Evolutionary conservation across 2,329 filamentous ascomycete genomes (phyloP).

Genomic region (Calonectria multiphialidica): DNA sequence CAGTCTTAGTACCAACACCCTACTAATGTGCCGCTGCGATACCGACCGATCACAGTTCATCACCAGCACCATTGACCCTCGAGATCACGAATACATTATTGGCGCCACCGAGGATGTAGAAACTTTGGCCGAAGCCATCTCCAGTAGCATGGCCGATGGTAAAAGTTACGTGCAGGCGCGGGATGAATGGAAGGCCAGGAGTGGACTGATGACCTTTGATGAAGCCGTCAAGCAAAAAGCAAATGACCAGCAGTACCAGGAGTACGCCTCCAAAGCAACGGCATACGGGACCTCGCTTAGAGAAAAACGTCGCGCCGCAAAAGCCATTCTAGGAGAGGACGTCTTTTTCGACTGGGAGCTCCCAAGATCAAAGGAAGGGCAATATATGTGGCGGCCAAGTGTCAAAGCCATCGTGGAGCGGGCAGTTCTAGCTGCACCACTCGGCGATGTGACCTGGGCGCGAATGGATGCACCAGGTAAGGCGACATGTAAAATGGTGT

Average conservation of each 20-base stretch:
- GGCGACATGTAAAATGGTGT: background rate
- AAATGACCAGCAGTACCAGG: conserved; percentile 39
- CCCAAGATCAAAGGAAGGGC: conserved; percentile 47
- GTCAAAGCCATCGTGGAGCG: conserved; percentile 49
- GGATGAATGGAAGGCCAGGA: conserved; percentile 46
- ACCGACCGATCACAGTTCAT: conserved; percentile 53
- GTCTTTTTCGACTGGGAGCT: conserved; percentile 51
- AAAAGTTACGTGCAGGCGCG: conserved; percentile 43
- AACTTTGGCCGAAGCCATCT: background rate
- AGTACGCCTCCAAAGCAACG: conserved; percentile 33
- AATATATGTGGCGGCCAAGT: conserved; percentile 49
- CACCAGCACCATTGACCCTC: conserved; percentile 49
- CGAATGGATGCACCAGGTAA: conserved; percentile 47
- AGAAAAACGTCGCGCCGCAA: conserved; percentile 30
- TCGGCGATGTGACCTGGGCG: conserved; percentile 52
- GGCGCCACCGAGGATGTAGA: conserved; percentile 49
- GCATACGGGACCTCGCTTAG: conserved; percentile 16
- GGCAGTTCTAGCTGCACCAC: conserved; percentile 48
- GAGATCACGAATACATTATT: conserved; percentile 54
- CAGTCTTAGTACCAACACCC: conserved; percentile 45
- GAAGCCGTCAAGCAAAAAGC: conserved; percentile 47
- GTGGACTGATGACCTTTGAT: conserved; percentile 49
- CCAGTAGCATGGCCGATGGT: conserved; percentile 33
- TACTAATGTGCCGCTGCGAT: conserved; percentile 53
- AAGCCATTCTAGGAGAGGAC: conserved; percentile 37